Conservation (phyloP, 345 rosid genomes). For the Laguncularia racemosa region DNA sequence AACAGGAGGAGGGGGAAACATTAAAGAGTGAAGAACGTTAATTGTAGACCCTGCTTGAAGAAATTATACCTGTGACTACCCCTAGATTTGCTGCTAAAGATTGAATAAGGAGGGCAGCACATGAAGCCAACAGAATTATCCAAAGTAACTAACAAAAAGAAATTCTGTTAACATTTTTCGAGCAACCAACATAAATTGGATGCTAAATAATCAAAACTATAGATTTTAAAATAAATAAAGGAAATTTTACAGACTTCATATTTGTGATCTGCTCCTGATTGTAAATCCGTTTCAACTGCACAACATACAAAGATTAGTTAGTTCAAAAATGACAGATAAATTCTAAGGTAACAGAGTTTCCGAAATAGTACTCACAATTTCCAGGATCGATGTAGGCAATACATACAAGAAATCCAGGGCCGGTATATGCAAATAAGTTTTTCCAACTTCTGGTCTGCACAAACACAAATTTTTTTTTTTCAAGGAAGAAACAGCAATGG, state of each 20-base stretch:
- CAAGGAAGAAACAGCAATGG: too few relatives aligned
- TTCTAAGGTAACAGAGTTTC: neutral
- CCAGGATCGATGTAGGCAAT: conserved; percentile 68
- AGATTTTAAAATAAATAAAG: neutral
- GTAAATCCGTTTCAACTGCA: conserved; percentile 27
- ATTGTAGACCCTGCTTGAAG: conserved; percentile 1
- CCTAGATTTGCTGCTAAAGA: conserved; percentile 30
- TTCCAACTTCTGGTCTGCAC: conserved; percentile 27
- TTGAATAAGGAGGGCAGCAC: conserved; percentile 24
- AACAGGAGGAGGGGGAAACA: neutral
- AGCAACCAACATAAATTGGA: too few relatives aligned
- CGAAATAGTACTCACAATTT: conserved; percentile 24
- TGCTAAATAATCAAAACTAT: neutral
- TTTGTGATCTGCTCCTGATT: conserved; percentile 23
- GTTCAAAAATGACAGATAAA: neutral
- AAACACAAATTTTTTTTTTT: too few relatives aligned
- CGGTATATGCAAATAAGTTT: conserved; percentile 41
- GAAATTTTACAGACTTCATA: conserved; percentile 13
- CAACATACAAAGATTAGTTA: neutral
- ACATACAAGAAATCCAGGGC: conserved; percentile 59
- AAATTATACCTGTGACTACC: conserved; percentile 12
- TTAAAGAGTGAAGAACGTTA: neutral
- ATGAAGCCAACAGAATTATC: conserved; percentile 17
- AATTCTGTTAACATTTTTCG: neutral
- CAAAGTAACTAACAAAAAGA: conserved; percentile 16